Base-by-base conservation (phyloP, 257 asterid species). In the Ophiorrhiza pumila region DNA sequence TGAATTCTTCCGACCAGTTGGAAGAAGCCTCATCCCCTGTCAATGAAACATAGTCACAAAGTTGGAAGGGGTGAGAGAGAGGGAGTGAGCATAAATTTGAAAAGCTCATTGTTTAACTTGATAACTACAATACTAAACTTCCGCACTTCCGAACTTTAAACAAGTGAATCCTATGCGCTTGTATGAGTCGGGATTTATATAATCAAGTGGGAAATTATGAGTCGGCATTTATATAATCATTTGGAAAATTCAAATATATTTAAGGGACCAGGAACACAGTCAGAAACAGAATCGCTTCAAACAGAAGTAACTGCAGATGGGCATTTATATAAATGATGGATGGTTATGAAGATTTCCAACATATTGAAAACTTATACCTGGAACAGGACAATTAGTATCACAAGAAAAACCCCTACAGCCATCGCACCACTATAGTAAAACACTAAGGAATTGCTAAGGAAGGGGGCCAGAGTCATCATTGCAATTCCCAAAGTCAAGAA, bases 1-100 rank as follows among this genome's bases (percentile, higher is more conserved):
- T 27, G 97, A 87, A 77, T 85, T 82, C 73, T 84, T 89, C 76
- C 89, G 85, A 65, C 97, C 97, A 73, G 96, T 84, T 72, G 99
- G 99, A 83, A 94, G 97, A 83, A 91, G 92, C 86, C 83, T 91
- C 99, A 91, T 94, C 70, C 99, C 99, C 99, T 94, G 90, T 76
- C 68, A 76, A 76, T 39, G 71, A 61, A 59, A 68, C n/a, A 74
- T 43, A 55, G 57, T 22, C 20, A 31, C n/a, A 64, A 64, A 22
- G 2, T 66, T 1, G 12, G 5, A 64, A 45, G 5, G 9, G 14
- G 25, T 41, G 46, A 22, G 56, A 65, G 70, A 14, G 65, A 65
- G 52, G 2, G 34, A 43, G 39, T 20, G 39, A 63, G n/a, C n/a
- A 23, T 35, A 32, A n/a, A 46, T 14, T 10, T 29, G 6, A 11